Evolutionary conservation across 306 rosid genomes (phyloP), one percentile per base, ranked within the genome.

Genomic region (Pterocarpus macrocarpus): DNA sequence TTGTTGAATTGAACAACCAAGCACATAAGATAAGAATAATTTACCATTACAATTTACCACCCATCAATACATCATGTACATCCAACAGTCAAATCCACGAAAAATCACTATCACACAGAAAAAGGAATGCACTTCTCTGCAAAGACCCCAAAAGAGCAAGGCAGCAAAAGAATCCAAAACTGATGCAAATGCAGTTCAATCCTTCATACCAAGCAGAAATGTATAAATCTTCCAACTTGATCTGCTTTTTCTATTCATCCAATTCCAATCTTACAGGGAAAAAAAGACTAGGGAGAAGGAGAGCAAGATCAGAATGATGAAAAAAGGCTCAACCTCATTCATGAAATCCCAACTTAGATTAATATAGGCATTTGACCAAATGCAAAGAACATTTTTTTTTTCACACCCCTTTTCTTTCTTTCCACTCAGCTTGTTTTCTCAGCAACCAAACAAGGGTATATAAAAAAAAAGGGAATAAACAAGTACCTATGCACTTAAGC

Each of bases 361-460:
- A 55, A 64, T 14, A 70, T 77, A 71, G 8, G 30, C 35, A 64
- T 15, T 66, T 9, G 47, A 65, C 74, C 79, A 52, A 74, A 66
- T 55, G 62, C 74, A 71, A 73, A 74, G 17, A 3, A 39, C 10
- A 45, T 6, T 30, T 79, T 38, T 43, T 83, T 63, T 74, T 7
- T 58, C 4, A 2, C 55, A 73, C 52, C 67, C 56, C 66, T 82
- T 71, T 64, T 73, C 84, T 47, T 61, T 74, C 68, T 74, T 80
- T 61, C 50, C 45, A 69, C 77, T 73, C 77, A 41, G 77, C 38
- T 28, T 84, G 47, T 67, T 76, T 76, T 52, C 83, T 69, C 78
- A 39, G 76, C 77, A 85, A 74, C 83, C 84, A 84, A 80, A 77
- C 84, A 83, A 43, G 80, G 50, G 17, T 13, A 63, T 64, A 28